phyloP scores from a whole-genome alignment of 1,139 yeast species.

The Geotrichum aggregatum region DNA sequence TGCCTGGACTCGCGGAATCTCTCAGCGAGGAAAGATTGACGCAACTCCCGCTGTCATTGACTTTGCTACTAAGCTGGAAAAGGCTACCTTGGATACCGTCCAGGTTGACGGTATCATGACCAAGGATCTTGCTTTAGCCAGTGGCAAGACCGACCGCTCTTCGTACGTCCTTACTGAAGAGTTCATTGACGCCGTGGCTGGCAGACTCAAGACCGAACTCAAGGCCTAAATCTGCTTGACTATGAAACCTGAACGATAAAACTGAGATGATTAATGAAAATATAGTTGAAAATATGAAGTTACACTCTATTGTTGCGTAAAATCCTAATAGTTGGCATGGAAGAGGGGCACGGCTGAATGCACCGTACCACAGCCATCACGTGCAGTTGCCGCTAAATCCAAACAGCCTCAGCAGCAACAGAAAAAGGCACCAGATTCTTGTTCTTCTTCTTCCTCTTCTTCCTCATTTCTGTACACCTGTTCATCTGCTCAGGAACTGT shows the following conservation, averaged over 20 bases:
- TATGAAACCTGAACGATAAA: neutral
- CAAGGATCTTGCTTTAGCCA: conserved; percentile 86
- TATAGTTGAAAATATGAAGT: conserved; percentile 9
- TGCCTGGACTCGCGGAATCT: conserved; percentile 93
- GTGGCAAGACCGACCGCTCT: conserved; percentile 76
- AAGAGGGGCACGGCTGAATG: neutral
- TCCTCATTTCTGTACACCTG: neutral
- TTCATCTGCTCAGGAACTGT: neutral
- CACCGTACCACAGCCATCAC: neutral
- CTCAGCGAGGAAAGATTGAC: conserved; percentile 87
- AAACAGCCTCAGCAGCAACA: neutral
- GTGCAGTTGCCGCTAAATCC: neutral
- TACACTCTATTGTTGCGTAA: too few relatives aligned
- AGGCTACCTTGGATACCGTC: conserved; percentile 83
- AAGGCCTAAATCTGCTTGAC: conserved; percentile 22
- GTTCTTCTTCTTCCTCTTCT: neutral
- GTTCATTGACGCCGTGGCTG: conserved; percentile 77
- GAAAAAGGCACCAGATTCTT: neutral
- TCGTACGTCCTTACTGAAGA: conserved; percentile 86
- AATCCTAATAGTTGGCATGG: too few relatives aligned
- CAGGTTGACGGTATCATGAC: conserved; percentile 85
- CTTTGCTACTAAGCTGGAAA: conserved; percentile 74
- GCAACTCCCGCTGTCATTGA: conserved; percentile 74
- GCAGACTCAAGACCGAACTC: conserved; percentile 41
- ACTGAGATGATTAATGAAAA: conserved; percentile 10